Conservation (phyloP, 2,329 filamentous ascomycete species). For the Didymella lethalis region DNA sequence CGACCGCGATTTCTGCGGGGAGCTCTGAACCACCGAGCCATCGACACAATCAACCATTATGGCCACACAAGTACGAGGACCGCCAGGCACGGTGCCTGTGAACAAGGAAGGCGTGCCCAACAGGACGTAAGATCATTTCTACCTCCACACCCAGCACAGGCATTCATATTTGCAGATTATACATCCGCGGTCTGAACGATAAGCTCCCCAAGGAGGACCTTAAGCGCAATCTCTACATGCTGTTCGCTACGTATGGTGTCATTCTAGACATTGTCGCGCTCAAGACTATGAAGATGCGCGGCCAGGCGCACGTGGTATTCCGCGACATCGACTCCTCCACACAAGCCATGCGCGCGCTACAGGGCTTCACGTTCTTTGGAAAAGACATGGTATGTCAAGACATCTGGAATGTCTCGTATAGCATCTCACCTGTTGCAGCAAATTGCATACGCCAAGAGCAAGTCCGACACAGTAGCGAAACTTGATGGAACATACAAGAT, state of each 20-base stretch:
- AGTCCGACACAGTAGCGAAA: slow-evolving; percentile 87
- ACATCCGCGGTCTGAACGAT: slow-evolving; percentile 85
- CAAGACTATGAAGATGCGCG: slow-evolving; percentile 91
- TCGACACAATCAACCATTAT: slow-evolving; percentile 24
- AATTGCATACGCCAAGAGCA: slow-evolving; percentile 89
- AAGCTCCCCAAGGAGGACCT: slow-evolving; percentile 92
- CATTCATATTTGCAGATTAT: slow-evolving; percentile 67
- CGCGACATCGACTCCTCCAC: slow-evolving; percentile 90
- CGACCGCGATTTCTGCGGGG: slow-evolving; percentile 38
- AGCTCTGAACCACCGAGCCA: slow-evolving; percentile 27
- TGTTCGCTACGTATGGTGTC: slow-evolving; percentile 92
- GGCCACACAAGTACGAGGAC: slow-evolving; percentile 37
- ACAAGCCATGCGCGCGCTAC: slow-evolving; percentile 87
- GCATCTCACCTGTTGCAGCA: slow-evolving; percentile 63
- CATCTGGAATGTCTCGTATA: not conserved
- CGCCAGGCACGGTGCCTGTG: slow-evolving; percentile 33
- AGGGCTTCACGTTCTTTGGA: slow-evolving; percentile 87
- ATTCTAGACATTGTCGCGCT: slow-evolving; percentile 91
- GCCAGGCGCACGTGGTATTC: slow-evolving; percentile 93
- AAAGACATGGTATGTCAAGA: slow-evolving; percentile 75
- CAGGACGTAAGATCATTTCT: slow-evolving; percentile 42
- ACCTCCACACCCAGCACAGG: not conserved
- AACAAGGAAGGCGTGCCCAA: slow-evolving; percentile 38
- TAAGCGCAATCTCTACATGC: slow-evolving; percentile 84
- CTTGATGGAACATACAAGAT: slow-evolving; percentile 89